Base-by-base conservation (phyloP, 2,329 filamentous ascomycete genomes). In the Hymenoscyphus occultus region DNA sequence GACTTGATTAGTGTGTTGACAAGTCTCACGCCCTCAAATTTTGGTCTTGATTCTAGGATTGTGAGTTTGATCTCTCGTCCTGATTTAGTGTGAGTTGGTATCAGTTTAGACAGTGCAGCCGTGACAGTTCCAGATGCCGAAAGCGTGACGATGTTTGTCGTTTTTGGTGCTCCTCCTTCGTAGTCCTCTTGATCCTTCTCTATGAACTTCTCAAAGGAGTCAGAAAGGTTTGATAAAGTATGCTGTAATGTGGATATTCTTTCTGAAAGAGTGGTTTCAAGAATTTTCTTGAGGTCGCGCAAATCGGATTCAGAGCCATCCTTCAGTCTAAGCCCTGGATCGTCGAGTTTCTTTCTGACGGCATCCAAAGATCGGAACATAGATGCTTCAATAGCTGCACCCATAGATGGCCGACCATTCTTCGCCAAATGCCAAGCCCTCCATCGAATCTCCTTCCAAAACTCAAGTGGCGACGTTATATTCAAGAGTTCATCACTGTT, bases 361-460 rank as follows among this genome's bases (percentile, higher is more conserved):
- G 16, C 13, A 13, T 76, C 72, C 42, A 89, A 76, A 2, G 79
- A 79, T 13, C 77, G 76, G 5, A 86, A 74, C 10, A 87, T 65
- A 12, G 78, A 79, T 57, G 76, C 79, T 48, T 85, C 77, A 35
- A 89, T 86, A 1, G 86, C 82, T 0, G 86, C 83, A 0, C 83
- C 83, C 86, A 90, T 90, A 72, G 83, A 87, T 67, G 87, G 85
- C n/a, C 86, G 81, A 0, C 86, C 85, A 62, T 87, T 86, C 71
- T 87, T 87, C 75, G 84, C 86, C 1, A 90, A 76, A 73, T 89
- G 84, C 83, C 88, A 90, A 2, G 82, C 84, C 1, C 79, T 80
- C 77, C 84, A 81, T 14, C 84, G 79, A n/a, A 83, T 73, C 35
- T 79, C 80, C 32, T 74, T 74, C 86, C 86, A 90, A 81, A 85